These are phyloP conservation scores for Moesziomyces globuligerus DNA, from an alignment of 1,284 basidiomycete species.

Conservation along the genomic window DNA sequence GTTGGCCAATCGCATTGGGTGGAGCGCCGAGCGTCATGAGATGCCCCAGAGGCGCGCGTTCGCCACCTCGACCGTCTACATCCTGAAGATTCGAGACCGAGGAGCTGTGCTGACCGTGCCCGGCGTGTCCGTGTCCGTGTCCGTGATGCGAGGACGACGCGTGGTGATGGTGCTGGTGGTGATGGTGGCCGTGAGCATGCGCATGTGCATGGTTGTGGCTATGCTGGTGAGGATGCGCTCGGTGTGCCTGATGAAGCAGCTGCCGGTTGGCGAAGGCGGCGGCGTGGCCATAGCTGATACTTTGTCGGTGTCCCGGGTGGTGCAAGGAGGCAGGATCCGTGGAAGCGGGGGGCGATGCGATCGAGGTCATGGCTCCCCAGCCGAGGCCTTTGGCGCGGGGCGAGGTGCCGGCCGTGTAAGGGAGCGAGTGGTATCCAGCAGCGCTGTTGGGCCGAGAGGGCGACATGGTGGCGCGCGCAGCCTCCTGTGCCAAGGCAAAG, in stretches of 20 bases:
- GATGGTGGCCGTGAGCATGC: conserved; percentile 6
- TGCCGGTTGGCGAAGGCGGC: conserved; percentile 31
- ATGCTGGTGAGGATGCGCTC: conserved; percentile 10
- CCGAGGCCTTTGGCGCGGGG: conserved; percentile 55
- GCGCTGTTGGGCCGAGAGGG: conserved; percentile 46
- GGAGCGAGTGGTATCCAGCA: conserved; percentile 24
- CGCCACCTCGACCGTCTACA: not conserved
- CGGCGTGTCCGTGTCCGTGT: conserved; percentile 5
- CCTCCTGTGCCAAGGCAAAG: conserved; percentile 42
- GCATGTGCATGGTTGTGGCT: conserved; percentile 8
- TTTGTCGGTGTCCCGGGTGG: conserved; percentile 18
- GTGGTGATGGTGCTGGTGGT: conserved; percentile 26
- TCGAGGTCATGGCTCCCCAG: conserved; percentile 58
- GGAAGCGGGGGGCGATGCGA: conserved; percentile 27
- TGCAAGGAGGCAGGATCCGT: conserved; percentile 7
- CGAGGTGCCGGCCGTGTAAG: conserved; percentile 47
- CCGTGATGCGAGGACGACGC: conserved; percentile 22
- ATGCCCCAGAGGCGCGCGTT: conserved; percentile 12
- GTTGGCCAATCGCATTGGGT: conserved; percentile 19
- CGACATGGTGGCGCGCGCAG: conserved; percentile 30
- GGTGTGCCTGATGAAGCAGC: conserved; percentile 11
- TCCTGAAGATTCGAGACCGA: not conserved
- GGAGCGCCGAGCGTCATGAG: conserved; percentile 27
- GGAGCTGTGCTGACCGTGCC: conserved; percentile 4
- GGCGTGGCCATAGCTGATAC: conserved; percentile 47